Base-by-base conservation (phyloP, 805 yeast genomes). In the Nakazawaea molendinolei region DNA sequence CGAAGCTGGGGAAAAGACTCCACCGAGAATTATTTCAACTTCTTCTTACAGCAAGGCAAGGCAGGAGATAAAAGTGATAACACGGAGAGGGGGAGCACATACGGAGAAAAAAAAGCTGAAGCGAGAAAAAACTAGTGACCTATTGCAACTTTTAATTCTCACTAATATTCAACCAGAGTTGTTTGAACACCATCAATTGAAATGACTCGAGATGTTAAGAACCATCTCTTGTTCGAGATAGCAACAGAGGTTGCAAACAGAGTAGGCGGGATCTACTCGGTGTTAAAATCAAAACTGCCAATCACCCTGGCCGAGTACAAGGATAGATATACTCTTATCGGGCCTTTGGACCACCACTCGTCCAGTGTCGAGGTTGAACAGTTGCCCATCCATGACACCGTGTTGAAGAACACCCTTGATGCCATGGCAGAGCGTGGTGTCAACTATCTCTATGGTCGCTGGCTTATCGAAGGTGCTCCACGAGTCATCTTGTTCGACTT, bases 401-500 rank as follows among this genome's bases (percentile, higher is more conserved):
- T 19, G 10, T 60, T 89, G 44, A 71, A 69, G 50, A 69, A 67
- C 18, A 67, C 95, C 1, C 64, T 90, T 48, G 79, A 80, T 40
- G 68, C 86, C 9, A 90, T 90, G 97, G 61, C 73, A 31, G 69
- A 72, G 12, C 69, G 96, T 33, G 97, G 97, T 21, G 74, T 90
- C 45, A 63, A 71, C 40, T 85, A 81, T 67, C 63, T 87, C 35
- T 89, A 90, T 52, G 97, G 97, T 31, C 72, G 97, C 41, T 90
- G 98, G 98, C 72, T 90, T 49, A 87, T 90, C 49, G 98, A 92
- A 56, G 97, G 97, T 14, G 95, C 97, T 0, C 98, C 98, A 16
- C 65, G 95, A 35, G 97, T 92, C 17, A 64, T 90, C 31, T 65
- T 90, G 32, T 92, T 92, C 50, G 97, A 90, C 55, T 69, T 86